phyloP scores from a whole-genome alignment of 495 filamentous ascomycete genomes.

The Annulohypoxylon bovei region DNA sequence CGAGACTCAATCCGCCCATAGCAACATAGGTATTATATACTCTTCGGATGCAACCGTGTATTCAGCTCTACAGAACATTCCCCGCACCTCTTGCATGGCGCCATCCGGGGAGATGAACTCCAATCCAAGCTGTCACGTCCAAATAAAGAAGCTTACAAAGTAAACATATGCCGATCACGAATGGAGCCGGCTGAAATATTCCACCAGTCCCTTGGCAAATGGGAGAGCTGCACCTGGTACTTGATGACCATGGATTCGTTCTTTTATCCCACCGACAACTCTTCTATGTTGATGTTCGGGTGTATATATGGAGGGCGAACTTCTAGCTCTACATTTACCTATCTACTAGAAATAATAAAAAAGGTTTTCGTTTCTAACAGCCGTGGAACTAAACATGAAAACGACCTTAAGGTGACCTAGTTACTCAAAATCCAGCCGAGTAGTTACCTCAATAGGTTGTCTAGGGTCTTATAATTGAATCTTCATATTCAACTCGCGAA shows the following conservation, averaged over 20 bases:
- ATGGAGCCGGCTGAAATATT: constrained; percentile 21
- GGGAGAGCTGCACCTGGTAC: background rate
- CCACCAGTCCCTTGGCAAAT: constrained; percentile 14
- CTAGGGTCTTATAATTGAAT: no score
- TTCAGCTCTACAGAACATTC: constrained; percentile 5
- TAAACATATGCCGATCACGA: constrained; percentile 14
- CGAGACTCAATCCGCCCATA: background rate
- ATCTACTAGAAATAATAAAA: background rate
- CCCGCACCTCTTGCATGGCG: constrained; percentile 35
- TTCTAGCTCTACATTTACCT: background rate
- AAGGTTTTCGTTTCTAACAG: background rate
- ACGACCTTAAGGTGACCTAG: background rate
- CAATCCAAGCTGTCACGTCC: constrained; percentile 23
- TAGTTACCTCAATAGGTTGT: no score
- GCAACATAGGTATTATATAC: background rate
- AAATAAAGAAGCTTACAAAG: constrained; percentile 29
- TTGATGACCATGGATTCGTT: constrained; percentile 14
- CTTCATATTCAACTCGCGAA: background rate
- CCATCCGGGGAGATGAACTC: constrained; percentile 15
- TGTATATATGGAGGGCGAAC: background rate
- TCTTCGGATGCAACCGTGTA: constrained; percentile 25
- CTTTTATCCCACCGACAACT: constrained; percentile 6
- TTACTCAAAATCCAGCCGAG: background rate
- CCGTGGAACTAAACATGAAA: background rate
- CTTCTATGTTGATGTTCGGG: background rate